phyloP scores from a whole-genome alignment of 768 basidiomycete genomes.

The Suillus brevipes region DNA sequence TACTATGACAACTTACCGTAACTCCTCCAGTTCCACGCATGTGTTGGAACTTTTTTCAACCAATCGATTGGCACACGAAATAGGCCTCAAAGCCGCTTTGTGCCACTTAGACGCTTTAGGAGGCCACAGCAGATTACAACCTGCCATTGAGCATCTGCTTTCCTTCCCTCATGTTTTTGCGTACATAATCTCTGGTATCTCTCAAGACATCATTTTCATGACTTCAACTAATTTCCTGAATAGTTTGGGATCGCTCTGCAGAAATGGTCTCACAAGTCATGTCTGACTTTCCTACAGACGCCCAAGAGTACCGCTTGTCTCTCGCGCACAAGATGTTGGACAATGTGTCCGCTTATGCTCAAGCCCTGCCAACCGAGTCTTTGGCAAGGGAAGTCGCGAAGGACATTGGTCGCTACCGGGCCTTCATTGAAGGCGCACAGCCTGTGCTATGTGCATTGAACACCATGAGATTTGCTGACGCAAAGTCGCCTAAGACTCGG shows the following conservation, averaged over 20 bases:
- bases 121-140: conserved; percentile 16
- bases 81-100: conserved; percentile 21
- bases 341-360: conserved; percentile 24
- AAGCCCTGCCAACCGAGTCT: conserved; percentile 22
- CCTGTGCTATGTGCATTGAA: conserved; percentile 23
- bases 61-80: conserved; percentile 14
- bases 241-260: conserved; percentile 18
- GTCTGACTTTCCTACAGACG: conserved; percentile 32
- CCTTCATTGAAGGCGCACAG: conserved; percentile 25
- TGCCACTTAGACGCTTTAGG: conserved; percentile 18
- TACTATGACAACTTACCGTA: too few relatives aligned
- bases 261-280: conserved; percentile 32
- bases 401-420: conserved; percentile 20
- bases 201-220: neutral
- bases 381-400: conserved; percentile 13
- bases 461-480: conserved; percentile 1
- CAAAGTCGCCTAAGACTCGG: neutral
- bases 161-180: conserved; percentile 27
- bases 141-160: conserved; percentile 29
- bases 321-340: conserved; percentile 22
- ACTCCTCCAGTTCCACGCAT: too few relatives aligned
- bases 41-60: neutral
- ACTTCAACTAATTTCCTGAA: neutral
- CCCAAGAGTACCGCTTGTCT: conserved; percentile 24
- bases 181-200: conserved; percentile 30